Evolutionary conservation across 345 rosid species (phyloP).

Genomic region (Zanthoxylum bungeanum): DNA sequence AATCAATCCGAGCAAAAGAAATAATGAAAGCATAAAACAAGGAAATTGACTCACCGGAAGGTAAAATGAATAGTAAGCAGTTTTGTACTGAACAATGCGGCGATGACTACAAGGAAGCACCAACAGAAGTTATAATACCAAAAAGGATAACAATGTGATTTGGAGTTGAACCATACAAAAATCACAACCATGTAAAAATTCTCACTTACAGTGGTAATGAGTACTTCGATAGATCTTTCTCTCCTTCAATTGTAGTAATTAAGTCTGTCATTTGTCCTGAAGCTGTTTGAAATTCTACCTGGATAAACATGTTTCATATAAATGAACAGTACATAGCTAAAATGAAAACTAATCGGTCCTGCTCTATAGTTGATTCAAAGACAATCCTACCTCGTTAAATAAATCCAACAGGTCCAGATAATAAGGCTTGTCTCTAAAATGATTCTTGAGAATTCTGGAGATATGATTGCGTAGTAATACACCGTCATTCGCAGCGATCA

Average conservation of each 20-base stretch:
- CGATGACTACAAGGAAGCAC: constrained; percentile 29
- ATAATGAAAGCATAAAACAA: not conserved
- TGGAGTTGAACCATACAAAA: not conserved
- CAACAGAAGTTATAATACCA: not conserved
- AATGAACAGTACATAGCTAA: not conserved
- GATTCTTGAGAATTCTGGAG: constrained; percentile 57
- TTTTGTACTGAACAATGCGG: constrained; percentile 42
- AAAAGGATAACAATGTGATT: not conserved
- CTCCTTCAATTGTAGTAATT: constrained; percentile 42
- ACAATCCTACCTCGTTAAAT: constrained; percentile 50
- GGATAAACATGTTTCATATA: constrained; percentile 11
- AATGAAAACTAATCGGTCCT: not conserved
- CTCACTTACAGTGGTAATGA: constrained; percentile 31
- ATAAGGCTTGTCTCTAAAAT: constrained; percentile 50
- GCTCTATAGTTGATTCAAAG: not conserved
- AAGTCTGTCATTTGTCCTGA: constrained; percentile 48
- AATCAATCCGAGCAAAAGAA: not conserved
- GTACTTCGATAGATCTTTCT: constrained; percentile 40
- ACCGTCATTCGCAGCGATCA: constrained; percentile 53
- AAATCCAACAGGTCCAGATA: constrained; percentile 62
- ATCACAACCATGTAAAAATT: not conserved
- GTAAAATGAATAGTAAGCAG: constrained; percentile 46
- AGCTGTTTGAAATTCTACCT: constrained; percentile 51
- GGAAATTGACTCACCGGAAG: constrained; percentile 35
- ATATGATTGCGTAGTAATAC: constrained; percentile 60